A percentile compares a stretch with the other conserved stretches of the same genome.
phyloP scores from a whole-genome alignment of 2,329 filamentous ascomycete species.

The Pleomassaria siparia region DNA sequence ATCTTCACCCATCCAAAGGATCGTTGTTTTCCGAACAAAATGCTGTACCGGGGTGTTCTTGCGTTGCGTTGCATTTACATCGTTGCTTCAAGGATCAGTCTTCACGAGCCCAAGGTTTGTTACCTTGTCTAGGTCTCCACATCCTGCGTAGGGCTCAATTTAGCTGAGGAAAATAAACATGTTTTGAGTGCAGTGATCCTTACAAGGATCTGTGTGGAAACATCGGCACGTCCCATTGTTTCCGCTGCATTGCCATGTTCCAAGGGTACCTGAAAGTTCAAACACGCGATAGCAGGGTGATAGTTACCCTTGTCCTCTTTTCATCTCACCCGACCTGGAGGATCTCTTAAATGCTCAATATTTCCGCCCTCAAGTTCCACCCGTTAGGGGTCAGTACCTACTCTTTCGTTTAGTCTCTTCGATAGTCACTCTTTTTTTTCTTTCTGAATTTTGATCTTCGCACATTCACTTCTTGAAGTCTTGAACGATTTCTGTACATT shows the following conservation, averaged over 20 bases:
- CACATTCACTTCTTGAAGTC: conserved; percentile 25
- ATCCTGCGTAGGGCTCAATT: conserved; percentile 5
- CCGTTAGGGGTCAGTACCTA: conserved; percentile 11
- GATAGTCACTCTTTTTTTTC: conserved; percentile 29
- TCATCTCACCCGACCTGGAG: conserved; percentile 14
- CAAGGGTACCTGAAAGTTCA: conserved; percentile 11
- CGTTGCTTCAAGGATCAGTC: no score
- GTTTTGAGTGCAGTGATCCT: conserved; percentile 23
- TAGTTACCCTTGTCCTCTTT: conserved; percentile 6
- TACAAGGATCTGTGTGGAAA: conserved; percentile 15
- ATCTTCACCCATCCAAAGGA: background rate
- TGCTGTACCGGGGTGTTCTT: no score
- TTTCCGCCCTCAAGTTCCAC: background rate
- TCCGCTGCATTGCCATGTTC: background rate
- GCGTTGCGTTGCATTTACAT: no score
- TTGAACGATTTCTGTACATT: conserved; percentile 26
- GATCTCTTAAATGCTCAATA: background rate
- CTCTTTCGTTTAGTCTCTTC: conserved; percentile 25
- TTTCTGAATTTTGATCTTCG: conserved; percentile 15
- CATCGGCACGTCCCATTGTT: background rate
- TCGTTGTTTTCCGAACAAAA: no score
- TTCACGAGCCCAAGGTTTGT: no score
- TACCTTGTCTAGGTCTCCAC: no score
- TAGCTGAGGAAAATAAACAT: conserved; percentile 27
- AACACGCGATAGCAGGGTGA: conserved; percentile 18